Base-by-base conservation (phyloP, 139 green algal species). In the Auxenochlorella protothecoides region DNA sequence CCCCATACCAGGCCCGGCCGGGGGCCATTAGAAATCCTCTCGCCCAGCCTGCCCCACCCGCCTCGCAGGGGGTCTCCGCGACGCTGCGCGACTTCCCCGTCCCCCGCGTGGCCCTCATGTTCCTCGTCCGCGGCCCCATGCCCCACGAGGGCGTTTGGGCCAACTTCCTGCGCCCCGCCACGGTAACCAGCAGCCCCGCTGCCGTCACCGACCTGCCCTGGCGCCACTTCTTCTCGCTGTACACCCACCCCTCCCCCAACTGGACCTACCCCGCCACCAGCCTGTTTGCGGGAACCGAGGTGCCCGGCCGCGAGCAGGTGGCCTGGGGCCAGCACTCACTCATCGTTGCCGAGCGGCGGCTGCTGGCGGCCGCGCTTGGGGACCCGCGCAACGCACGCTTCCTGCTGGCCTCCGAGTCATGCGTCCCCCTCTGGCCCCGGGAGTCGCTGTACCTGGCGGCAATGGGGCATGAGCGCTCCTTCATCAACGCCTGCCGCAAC, bases 311-410 rank as follows among this genome's bases (percentile, higher is more conserved):
- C 13, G 59, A 74, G 5, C 12, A 56, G 4, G 71, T 76, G 5
- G 53, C 44, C 10, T 83, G 77, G 77, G 76, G 77, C 2, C 60
- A 74, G 54, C 77, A 80, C 66, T 78, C 69, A 53, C n/a, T 83
- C 60, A 51, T 80, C n/a, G 74, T 76, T 16, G 81, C 78, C 6
- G 71, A 78, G 56, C 68, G 74, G 2, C 53, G 51, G 53, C 62
- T 87, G 72, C 56, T 87, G 59, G n/a, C 56, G 15, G 67, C 74
- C 5, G 82, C 82, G 13, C 66, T 87, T 57, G 3, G 52, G 61
- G 79, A 87, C 53, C 74, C 82, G 0, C n/a, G 69, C 12, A 84
- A 84, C 52, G 52, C 77, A 71, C 74, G 72, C 51, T 87, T 85
- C 74, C 65, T 77, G 59, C 76, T 87, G 71, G 9, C 66, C 12